Evolutionary conservation across 805 yeast genomes (phyloP).

Genomic region (Cyberlindnera mrakii): DNA sequence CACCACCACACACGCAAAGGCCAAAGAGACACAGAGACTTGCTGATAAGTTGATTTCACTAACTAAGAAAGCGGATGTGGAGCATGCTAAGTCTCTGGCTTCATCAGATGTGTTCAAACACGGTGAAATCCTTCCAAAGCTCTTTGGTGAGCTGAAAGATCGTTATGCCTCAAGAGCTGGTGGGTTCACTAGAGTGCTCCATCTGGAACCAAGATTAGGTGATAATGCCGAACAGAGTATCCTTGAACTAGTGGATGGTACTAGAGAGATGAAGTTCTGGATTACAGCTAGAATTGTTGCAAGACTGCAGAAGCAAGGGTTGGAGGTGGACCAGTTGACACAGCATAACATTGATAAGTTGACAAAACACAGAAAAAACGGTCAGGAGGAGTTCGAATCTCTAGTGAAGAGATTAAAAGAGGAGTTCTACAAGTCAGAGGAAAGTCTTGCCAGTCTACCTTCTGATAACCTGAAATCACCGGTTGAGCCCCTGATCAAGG

Average conservation of each 20-base stretch:
- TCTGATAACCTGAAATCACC: slow-evolving; percentile 15
- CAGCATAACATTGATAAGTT: slow-evolving; percentile 49
- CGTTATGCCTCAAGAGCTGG: slow-evolving; percentile 60
- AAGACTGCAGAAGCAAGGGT: slow-evolving; percentile 60
- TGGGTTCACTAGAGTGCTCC: slow-evolving; percentile 83
- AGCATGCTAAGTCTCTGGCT: slow-evolving; percentile 28
- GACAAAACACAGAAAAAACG: slow-evolving; percentile 39
- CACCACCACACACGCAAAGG: slow-evolving; percentile 69
- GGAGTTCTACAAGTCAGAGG: slow-evolving; percentile 31
- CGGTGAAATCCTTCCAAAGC: slow-evolving; percentile 50
- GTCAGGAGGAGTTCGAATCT: slow-evolving; percentile 46
- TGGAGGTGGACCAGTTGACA: slow-evolving; percentile 48
- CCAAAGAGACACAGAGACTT: slow-evolving; percentile 58
- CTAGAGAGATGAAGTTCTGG: slow-evolving; percentile 69
- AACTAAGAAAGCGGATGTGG: slow-evolving; percentile 37
- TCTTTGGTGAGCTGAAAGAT: slow-evolving; percentile 56
- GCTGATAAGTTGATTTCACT: slow-evolving; percentile 61
- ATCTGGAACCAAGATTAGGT: slow-evolving; percentile 78
- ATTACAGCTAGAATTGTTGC: slow-evolving; percentile 78
- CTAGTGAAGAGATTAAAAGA: slow-evolving; percentile 55
- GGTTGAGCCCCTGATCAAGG: slow-evolving; percentile 14
- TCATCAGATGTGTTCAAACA: slow-evolving; percentile 42
- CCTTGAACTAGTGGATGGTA: slow-evolving; percentile 76
- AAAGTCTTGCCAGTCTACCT: slow-evolving; percentile 16
- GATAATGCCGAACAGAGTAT: slow-evolving; percentile 90